Evolutionary conservation across 108 stramenopile genomes (phyloP), one percentile per base, ranked within the genome.

Genomic region (Nitzschia inconspicua): DNA sequence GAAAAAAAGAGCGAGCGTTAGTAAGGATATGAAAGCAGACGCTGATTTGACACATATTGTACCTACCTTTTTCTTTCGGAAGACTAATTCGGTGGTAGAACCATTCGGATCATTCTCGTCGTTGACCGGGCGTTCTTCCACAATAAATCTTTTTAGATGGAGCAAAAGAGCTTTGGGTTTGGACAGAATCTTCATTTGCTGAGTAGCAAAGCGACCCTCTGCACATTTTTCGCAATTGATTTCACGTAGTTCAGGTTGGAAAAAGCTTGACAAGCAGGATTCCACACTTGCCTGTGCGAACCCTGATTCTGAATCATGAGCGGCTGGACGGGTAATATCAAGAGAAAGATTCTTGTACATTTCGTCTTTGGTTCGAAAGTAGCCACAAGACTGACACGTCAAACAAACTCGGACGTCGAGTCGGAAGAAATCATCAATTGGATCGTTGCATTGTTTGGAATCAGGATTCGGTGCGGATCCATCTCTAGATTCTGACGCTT

Each of bases 161-260:
- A 92, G 57, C 20, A 92, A 44, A 2, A 92, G 48, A 18, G 70
- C 85, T 51, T 80, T 83, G 2, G 87, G 87, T 59, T 67, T 50
- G 11, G 83, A 75, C 16, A 73, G 43, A 24, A 91, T 67, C 48
- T 75, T 64, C 60, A 83, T 78, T 28, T 78, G 80, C 61, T 88
- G 82, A 28, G 79, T 85, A 2, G 84, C 87, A 9, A 55, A 58
- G 14, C 20, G 71, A 0, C 91, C 83, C 30, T 65, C 57, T 24
- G 70, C 27, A 41, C 91, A 88, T 64, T 95, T 90, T 69, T 95
- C 94, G 44, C 94, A 95, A 27, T 87, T 79, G 60, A 92, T 44
- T n/a, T 92, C 85, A 7, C 80, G 72, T 36, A 75, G 78, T 56
- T 91, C 89, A 1, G 90, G 75, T 5, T 61, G 58, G 53, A 95